Evolutionary conservation across 2,329 filamentous ascomycete genomes (phyloP).

Genomic region (Penicillium olsonii): DNA sequence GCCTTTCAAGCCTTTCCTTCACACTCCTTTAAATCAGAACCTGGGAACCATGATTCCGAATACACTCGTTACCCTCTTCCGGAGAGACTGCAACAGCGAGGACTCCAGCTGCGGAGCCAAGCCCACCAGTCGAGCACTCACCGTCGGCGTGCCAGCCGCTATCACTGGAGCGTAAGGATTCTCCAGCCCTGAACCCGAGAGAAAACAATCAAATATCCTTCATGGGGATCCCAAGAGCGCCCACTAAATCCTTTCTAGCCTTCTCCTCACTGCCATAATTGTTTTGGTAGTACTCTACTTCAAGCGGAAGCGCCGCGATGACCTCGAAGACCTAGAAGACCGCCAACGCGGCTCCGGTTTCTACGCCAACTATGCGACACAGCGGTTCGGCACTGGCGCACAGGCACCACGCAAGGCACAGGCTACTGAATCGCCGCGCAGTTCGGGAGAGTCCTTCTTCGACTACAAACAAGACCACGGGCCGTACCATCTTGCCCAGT

Average conservation of each 20-base stretch:
- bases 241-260: neutral
- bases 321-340: conserved; percentile 8
- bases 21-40: neutral
- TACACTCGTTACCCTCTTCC: conserved; percentile 7
- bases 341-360: neutral
- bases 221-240: too few species aligned
- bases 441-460: conserved; percentile 2
- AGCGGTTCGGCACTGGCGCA: conserved; percentile 1
- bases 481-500: conserved; percentile 3
- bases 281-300: conserved; percentile 6
- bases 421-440: conserved; percentile 1
- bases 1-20: neutral
- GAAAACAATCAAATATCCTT: too few species aligned
- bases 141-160: conserved; percentile 7
- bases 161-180: conserved; percentile 8
- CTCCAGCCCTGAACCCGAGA: neutral
- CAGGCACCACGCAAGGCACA: neutral
- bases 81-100: conserved; percentile 8
- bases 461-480: conserved; percentile 12
- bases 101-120: conserved; percentile 11
- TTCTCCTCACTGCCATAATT: neutral
- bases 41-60: neutral
- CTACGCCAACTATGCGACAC: conserved; percentile 4
- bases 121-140: conserved; percentile 9
- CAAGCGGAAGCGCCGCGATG: conserved; percentile 1